Evolutionary conservation across 768 basidiomycete species (phyloP).

Genomic region (Phaeotremella skinneri): DNA sequence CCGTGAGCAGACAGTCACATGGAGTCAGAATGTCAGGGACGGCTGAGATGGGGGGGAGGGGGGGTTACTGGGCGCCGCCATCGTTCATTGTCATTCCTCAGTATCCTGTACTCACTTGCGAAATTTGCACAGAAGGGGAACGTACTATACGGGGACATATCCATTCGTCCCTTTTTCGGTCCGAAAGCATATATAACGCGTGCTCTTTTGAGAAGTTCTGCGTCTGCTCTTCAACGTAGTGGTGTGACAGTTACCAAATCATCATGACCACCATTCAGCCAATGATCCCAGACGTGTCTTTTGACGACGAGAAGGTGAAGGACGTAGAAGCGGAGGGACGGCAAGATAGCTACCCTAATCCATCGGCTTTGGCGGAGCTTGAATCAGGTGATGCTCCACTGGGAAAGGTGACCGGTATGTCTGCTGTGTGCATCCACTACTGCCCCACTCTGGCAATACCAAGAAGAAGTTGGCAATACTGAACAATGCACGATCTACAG

Average conservation of each 20-base stretch:
- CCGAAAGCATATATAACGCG: neutral
- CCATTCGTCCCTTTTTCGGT: neutral
- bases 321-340: neutral
- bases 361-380: constrained; percentile 4
- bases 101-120: too few relatives aligned
- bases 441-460: too few relatives aligned
- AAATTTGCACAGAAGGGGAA: too few relatives aligned
- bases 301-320: neutral
- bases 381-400: constrained; percentile 19
- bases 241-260: neutral
- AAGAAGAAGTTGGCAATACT: neutral
- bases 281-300: neutral
- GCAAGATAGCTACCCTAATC: neutral
- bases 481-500: neutral
- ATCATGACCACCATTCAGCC: neutral
- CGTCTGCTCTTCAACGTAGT: neutral
- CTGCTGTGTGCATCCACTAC: too few relatives aligned
- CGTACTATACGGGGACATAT: too few relatives aligned
- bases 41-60: too few relatives aligned
- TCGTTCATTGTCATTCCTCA: too few relatives aligned
- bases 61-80: too few relatives aligned
- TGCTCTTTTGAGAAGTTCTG: too few relatives aligned
- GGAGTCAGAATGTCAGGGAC: too few relatives aligned
- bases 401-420: constrained; percentile 17
- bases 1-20: too few relatives aligned